Evolutionary conservation across 2,329 filamentous ascomycete species (phyloP), one percentile per base, ranked within the genome.

Genomic region (Fusarium clavum): DNA sequence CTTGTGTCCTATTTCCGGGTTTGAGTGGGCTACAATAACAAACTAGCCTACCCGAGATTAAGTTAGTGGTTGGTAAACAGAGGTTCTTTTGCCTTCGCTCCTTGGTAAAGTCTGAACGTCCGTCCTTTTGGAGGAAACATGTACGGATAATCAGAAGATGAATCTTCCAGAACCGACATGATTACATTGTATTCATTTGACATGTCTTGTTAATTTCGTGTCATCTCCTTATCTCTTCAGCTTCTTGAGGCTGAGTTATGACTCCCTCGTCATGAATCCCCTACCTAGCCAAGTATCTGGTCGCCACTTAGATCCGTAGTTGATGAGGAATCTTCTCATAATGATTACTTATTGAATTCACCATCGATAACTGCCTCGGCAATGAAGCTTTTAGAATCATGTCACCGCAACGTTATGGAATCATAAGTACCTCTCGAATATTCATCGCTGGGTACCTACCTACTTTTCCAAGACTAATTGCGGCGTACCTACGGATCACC

Each of bases 301-400:
- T 62, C 59, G 61, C 58, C 47, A 52, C 56, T 45, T 57, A 27
- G 20, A 58, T 41, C 52, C 29, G 25, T 51, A 20, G 56, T 65
- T 54, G 63, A 58, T 69, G 61, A 69, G 60, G 45, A 61, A 65
- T 69, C 51, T 46, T 49, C n/a, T 20, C 46, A 58, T 55, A 69
- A 69, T 65, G 63, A 51, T 64, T 67, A 67, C 54, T 67, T 67
- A 67, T 63, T 34, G 41, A 46, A 49, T 51, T 41, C 41, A 58
- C 44, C 45, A 46, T 57, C 34, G 55, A 41, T 40, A 25, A 27
- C 53, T 38, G 54, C 52, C 53, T 59, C 58, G 43, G 55, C 25
- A 61, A 46, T 51, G 27, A 52, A 41, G 18, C 24, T 29, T 29
- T 38, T 27, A 52, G 49, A 45, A 51, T 20, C 40, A 58, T 62